Percentiles rank a stretch among this genome's conserved stretches.
Evolutionary conservation across 2,329 filamentous ascomycete species (phyloP).

Genomic region (Fonsecaea nubica): DNA sequence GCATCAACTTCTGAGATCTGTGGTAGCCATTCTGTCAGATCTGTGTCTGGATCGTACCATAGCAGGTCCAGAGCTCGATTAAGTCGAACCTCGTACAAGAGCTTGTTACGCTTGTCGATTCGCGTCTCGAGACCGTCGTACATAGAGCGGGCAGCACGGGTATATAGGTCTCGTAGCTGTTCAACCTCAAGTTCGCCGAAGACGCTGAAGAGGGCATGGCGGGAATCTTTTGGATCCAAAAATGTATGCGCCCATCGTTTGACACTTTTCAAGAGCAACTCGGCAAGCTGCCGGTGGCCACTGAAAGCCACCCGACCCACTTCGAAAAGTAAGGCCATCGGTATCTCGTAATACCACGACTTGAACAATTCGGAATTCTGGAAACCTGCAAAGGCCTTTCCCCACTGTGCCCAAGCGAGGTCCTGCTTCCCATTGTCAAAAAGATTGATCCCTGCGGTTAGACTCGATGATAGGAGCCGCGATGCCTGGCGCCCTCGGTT

Average conservation of each 20-base stretch:
- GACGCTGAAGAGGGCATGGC: constrained; percentile 29
- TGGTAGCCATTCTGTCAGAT: constrained; percentile 31
- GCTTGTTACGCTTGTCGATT: constrained; percentile 29
- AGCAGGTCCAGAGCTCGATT: constrained; percentile 34
- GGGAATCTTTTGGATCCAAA: constrained; percentile 26
- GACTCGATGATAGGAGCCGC: constrained; percentile 25
- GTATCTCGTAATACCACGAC: constrained; percentile 36
- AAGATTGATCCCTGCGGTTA: constrained; percentile 31
- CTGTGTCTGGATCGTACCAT: constrained; percentile 29
- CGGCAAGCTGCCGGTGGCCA: constrained; percentile 26
- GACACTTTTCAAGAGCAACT: constrained; percentile 20
- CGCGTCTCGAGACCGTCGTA: constrained; percentile 31
- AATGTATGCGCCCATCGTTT: constrained; percentile 28
- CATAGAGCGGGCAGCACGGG: constrained; percentile 28
- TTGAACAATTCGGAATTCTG: constrained; percentile 32
- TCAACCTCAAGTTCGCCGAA: constrained; percentile 30
- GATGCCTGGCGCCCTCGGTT: constrained; percentile 27
- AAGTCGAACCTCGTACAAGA: constrained; percentile 34
- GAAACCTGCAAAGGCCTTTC: constrained; percentile 27
- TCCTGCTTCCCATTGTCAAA: constrained; percentile 27
- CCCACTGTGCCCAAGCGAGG: constrained; percentile 30
- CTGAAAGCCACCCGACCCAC: constrained; percentile 29
- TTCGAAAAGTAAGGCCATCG: constrained; percentile 35
- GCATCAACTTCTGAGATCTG: constrained; percentile 28
- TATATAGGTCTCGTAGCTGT: constrained; percentile 29